Conservation (phyloP, 2,329 filamentous ascomycete genomes). For the Cytospora chrysosperma region DNA sequence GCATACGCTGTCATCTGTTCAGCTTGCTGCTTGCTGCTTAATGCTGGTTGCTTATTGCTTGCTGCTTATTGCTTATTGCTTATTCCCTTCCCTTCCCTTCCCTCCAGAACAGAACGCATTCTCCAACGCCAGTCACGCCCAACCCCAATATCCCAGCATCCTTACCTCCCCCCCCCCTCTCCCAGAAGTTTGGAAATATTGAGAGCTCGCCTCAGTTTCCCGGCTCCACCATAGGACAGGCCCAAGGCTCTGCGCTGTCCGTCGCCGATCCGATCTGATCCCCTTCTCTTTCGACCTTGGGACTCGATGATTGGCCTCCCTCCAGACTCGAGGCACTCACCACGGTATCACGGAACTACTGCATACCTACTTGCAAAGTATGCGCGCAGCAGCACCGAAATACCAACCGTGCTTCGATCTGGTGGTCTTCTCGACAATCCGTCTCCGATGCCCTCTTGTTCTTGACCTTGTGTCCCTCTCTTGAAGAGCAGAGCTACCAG, state of each 20-base stretch:
- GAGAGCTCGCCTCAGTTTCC: constrained; percentile 4
- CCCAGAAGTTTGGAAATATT: neutral
- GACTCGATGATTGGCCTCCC: neutral
- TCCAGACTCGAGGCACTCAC: neutral
- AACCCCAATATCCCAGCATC: neutral
- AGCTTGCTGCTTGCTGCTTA: no score
- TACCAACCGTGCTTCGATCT: constrained; percentile 3
- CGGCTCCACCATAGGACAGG: constrained; percentile 14
- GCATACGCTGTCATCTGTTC: constrained; percentile 5
- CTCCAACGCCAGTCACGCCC: neutral
- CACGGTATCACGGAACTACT: neutral
- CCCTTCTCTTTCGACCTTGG: neutral
- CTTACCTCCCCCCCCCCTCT: no score
- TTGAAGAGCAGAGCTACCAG: constrained; percentile 9
- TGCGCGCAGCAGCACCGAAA: neutral
- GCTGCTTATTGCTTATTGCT: no score
- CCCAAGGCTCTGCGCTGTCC: constrained; percentile 1
- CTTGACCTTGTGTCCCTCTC: constrained; percentile 21
- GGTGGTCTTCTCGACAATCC: constrained; percentile 12
- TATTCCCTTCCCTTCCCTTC: neutral
- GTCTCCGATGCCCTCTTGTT: neutral
- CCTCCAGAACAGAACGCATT: neutral
- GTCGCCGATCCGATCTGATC: constrained; percentile 5
- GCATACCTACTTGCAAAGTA: neutral
- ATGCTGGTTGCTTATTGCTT: no score